Evolutionary conservation across 2,329 filamentous ascomycete species (phyloP), one percentile per base, ranked within the genome.

Genomic region (Neurospora sp.): DNA sequence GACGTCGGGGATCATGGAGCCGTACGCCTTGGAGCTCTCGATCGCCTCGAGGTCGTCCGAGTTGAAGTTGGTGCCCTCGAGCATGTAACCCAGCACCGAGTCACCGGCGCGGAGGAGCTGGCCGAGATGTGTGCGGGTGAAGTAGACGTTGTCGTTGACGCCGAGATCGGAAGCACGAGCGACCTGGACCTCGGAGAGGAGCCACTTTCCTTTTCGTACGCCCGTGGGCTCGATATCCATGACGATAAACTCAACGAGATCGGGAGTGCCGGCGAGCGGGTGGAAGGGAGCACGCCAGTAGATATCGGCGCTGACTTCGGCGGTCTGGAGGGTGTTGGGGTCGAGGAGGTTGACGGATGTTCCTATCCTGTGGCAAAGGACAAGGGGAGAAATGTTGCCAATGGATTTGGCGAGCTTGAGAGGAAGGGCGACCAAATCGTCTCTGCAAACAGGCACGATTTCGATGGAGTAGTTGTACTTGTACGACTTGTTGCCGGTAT

Each of bases 381-480:
- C 88, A 43, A 99, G 84, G 3, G 96, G 96, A 1, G 89, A 71
- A 76, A 98, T 97, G 80, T 97, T 97, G 73, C 96, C 94, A 68
- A 91, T 84, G 70, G 90, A 89, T 79, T 93, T 96, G 15, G 96
- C 96, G 71, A 98, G 84, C 75, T 93, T 93, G 73, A 97, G 89
- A 0, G 96, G 96, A 42, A 99, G 83, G 1, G 93, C 94, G n/a
- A 99, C 93, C 38, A 99, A 84, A 78, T 99, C 96, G 76, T 99
- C 96, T 81, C 97, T 97, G 85, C 96, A 98, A 67, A 99, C 93
- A 1, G 96, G 96, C 36, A 98, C 90, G 67, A 99, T 81, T 78
- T 97, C 93, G 69, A 91, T 89, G 0, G 93, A 96, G 81, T 89
- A 98, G 66, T 92, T 91, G 82, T 97, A 97, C 80, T 99, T 99